Conservation (phyloP, 176 grass and related monocot genomes). For the Metroxylon sagu region DNA sequence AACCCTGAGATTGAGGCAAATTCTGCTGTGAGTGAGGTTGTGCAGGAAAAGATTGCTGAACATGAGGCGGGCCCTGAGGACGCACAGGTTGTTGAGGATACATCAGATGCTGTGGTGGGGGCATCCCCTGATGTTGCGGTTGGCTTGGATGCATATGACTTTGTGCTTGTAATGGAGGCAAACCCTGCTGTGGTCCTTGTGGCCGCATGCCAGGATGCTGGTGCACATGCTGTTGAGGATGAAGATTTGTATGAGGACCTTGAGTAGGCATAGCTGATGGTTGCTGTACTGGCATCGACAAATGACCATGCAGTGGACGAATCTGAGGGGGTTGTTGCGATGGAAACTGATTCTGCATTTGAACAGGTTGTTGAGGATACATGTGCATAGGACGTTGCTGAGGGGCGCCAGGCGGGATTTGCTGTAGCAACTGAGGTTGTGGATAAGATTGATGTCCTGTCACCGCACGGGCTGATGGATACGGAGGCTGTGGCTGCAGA, state of each 20-base stretch:
- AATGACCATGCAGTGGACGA: constrained; percentile 36
- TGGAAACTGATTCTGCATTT: constrained; percentile 17
- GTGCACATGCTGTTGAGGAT: constrained; percentile 30
- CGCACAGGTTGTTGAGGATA: constrained; percentile 28
- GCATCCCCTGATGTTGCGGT: constrained; percentile 42
- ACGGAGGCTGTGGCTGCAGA: constrained; percentile 31
- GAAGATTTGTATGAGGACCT: constrained; percentile 19
- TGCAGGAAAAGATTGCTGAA: constrained; percentile 26
- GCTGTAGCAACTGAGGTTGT: constrained; percentile 30
- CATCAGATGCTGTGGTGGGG: constrained; percentile 35
- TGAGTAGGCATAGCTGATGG: constrained; percentile 42
- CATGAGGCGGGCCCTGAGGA: constrained; percentile 27
- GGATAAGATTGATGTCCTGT: constrained; percentile 40
- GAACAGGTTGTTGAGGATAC: constrained; percentile 19
- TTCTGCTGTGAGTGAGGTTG: constrained; percentile 7
- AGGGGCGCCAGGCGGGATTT: constrained; percentile 28
- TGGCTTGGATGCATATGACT: constrained; percentile 35
- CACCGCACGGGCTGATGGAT: constrained; percentile 33
- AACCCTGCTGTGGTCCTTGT: constrained; percentile 39
- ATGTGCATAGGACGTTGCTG: constrained; percentile 28
- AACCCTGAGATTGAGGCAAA: constrained; percentile 14
- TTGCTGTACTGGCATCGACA: constrained; percentile 28
- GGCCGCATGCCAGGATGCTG: constrained; percentile 34
- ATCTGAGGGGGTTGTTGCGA: constrained; percentile 32
- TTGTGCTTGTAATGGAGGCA: constrained; percentile 22